Conservation (phyloP, 306 rosid genomes). For the Styphnolobium japonicum region DNA sequence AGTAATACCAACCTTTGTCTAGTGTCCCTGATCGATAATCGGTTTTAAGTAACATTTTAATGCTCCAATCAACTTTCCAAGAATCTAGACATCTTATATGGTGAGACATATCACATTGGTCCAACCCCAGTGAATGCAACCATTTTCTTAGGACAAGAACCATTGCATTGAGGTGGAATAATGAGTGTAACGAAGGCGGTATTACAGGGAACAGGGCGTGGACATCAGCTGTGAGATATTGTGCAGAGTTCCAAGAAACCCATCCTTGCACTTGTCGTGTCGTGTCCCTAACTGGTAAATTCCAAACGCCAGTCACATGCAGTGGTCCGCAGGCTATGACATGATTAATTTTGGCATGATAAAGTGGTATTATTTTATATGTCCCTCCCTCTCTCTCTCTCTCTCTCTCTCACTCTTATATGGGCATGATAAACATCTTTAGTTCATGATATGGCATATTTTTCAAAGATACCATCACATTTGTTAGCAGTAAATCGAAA, state of each 20-base stretch:
- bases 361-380: conserved; percentile 25
- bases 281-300: neutral
- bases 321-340: conserved; percentile 25
- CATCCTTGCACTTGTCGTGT: conserved; percentile 33
- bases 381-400: no score
- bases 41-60: neutral
- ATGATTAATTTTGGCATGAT: neutral
- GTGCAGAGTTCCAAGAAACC: conserved; percentile 20
- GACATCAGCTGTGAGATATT: conserved; percentile 22
- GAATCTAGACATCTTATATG: conserved; percentile 17
- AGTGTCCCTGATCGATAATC: conserved; percentile 6
- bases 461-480: no score
- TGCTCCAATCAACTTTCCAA: neutral
- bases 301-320: conserved; percentile 32
- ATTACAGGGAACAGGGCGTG: conserved; percentile 13
- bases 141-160: conserved; percentile 22
- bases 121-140: neutral
- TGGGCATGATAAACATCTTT: no score
- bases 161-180: neutral
- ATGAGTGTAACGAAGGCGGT: neutral
- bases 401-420: no score
- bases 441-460: no score
- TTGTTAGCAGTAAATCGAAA: no score
- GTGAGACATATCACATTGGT: conserved; percentile 29
- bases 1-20: neutral